Evolutionary conservation across 2,329 filamentous ascomycete genomes (phyloP).

Genomic region (Phaeosphaeriaceae sp.): DNA sequence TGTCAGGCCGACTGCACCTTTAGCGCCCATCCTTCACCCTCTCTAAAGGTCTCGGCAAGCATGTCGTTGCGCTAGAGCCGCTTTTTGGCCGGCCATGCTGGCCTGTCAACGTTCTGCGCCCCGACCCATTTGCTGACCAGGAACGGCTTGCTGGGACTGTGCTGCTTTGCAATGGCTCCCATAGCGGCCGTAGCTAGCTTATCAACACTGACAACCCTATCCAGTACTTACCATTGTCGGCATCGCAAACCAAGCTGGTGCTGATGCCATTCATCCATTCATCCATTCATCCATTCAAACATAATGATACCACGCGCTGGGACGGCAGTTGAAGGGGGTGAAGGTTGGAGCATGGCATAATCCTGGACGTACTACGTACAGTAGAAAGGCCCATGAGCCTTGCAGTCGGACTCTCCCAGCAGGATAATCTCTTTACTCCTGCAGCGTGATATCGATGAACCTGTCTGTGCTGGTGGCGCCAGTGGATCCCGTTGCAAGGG

Average conservation of each 20-base stretch:
- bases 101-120: slow-evolving; percentile 38
- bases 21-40: slow-evolving; percentile 38
- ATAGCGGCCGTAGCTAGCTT: slow-evolving; percentile 14
- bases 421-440: slow-evolving; percentile 33
- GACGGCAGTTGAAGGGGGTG: not conserved
- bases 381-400: slow-evolving; percentile 10
- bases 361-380: slow-evolving; percentile 12
- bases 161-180: slow-evolving; percentile 19
- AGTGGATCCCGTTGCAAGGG: slow-evolving; percentile 32
- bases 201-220: too few relatives aligned
- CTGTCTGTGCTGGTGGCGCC: slow-evolving; percentile 36
- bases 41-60: slow-evolving; percentile 23
- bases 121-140: slow-evolving; percentile 44
- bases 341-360: not conserved
- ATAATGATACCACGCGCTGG: not conserved
- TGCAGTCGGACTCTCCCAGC: slow-evolving; percentile 9
- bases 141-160: slow-evolving; percentile 39
- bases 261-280: too few relatives aligned
- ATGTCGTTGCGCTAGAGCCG: slow-evolving; percentile 41
- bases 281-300: too few relatives aligned
- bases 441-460: slow-evolving; percentile 37
- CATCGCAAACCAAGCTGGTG: too few relatives aligned
- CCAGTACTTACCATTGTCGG: not conserved
- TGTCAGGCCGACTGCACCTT: slow-evolving; percentile 24
- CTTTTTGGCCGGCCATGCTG: slow-evolving; percentile 31